These are phyloP conservation scores for Candida chauliodis DNA, from an alignment of 805 yeast species.

Conservation along the genomic window DNA sequence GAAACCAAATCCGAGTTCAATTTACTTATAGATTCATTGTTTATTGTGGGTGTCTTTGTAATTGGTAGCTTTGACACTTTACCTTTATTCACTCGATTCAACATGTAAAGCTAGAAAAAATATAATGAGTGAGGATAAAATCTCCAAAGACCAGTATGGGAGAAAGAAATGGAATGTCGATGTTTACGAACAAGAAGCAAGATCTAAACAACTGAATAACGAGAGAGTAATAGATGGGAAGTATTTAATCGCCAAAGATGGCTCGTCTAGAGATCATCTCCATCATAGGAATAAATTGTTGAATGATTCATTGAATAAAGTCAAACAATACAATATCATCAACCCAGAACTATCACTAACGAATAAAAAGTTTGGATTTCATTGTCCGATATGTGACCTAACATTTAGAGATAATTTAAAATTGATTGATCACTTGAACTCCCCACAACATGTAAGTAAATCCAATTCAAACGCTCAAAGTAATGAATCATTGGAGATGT, in stretches of 20 bases:
- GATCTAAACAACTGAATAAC: constrained; percentile 15
- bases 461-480: constrained; percentile 15
- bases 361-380: constrained; percentile 75
- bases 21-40: too few relatives aligned
- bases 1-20: background rate
- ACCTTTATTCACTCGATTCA: too few relatives aligned
- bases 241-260: constrained; percentile 7
- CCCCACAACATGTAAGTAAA: constrained; percentile 58
- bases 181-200: constrained; percentile 53
- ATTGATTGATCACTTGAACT: constrained; percentile 78
- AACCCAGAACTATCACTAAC: constrained; percentile 20
- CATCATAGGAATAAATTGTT: constrained; percentile 31
- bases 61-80: too few relatives aligned
- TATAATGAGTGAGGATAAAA: constrained; percentile 13
- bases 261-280: constrained; percentile 19
- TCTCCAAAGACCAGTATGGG: constrained; percentile 49
- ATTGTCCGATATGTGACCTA: constrained; percentile 75
- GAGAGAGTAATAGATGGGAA: background rate
- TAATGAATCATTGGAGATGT: constrained; percentile 13
- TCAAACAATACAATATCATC: constrained; percentile 32
- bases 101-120: too few relatives aligned
- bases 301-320: constrained; percentile 28
- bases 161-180: constrained; percentile 72
- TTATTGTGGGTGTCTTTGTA: too few relatives aligned
- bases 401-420: constrained; percentile 82